phyloP scores from a whole-genome alignment of 768 basidiomycete genomes.

The Lactarius hengduanensis region DNA sequence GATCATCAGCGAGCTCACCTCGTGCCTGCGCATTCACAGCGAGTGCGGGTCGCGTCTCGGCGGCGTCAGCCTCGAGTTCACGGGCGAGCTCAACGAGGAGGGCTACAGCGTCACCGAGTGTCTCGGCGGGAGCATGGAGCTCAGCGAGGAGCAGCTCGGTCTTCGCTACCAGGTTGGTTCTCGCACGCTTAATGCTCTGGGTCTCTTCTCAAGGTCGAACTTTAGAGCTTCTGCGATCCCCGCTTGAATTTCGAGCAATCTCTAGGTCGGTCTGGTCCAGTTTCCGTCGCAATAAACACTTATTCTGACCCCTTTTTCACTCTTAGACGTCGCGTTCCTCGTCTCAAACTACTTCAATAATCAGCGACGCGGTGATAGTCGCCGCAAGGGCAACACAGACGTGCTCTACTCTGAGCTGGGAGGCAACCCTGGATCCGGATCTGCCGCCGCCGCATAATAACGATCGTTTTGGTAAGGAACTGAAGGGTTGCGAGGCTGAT shows the following conservation, averaged over 20 bases:
- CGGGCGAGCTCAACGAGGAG: conserved; percentile 79
- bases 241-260: conserved; percentile 92
- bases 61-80: conserved; percentile 87
- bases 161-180: conserved; percentile 77
- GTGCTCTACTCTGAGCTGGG: conserved; percentile 36
- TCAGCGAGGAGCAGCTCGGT: conserved; percentile 85
- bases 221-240: conserved; percentile 89
- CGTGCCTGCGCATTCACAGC: conserved; percentile 79
- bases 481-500: background rate
- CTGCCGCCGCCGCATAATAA: background rate
- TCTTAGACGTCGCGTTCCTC: conserved; percentile 77
- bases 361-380: conserved; percentile 41
- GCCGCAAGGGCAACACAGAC: conserved; percentile 29
- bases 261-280: conserved; percentile 56
- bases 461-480: background rate
- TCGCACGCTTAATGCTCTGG: background rate
- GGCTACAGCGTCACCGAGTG: conserved; percentile 82
- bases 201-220: background rate
- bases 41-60: conserved; percentile 71
- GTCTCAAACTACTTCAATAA: conserved; percentile 80
- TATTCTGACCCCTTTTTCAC: background rate
- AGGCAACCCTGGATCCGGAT: conserved; percentile 30
- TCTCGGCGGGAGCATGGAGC: conserved; percentile 93
- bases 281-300: background rate
- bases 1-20: conserved; percentile 83